Conservation (phyloP, 1,139 yeast genomes). For the Candida sp. region DNA sequence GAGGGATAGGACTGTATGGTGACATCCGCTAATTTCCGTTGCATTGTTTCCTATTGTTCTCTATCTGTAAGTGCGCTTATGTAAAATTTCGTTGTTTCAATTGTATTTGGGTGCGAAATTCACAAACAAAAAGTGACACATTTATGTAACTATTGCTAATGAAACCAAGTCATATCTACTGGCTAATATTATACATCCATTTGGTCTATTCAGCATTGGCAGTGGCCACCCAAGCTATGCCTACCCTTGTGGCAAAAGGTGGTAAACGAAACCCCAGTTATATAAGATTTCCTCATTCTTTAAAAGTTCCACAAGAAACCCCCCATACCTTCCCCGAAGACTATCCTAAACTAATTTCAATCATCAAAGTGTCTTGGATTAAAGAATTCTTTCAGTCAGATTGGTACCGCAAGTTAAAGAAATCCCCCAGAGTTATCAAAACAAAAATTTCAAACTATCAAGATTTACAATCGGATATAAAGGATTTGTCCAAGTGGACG, state of each 20-base stretch:
- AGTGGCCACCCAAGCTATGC: not conserved
- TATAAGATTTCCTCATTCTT: not conserved
- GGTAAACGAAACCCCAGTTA: not conserved
- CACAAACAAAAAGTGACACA: not conserved
- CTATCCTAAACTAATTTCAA: not conserved
- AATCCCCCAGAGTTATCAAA: not conserved
- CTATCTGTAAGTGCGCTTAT: too few relatives aligned
- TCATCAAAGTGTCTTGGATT: not conserved
- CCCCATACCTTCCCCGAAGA: not conserved
- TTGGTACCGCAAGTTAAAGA: slow-evolving; percentile 6
- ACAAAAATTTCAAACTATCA: not conserved
- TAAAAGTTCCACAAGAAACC: not conserved
- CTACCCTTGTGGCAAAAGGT: not conserved
- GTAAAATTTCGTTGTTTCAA: not conserved
- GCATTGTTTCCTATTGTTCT: not conserved
- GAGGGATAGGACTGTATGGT: not conserved
- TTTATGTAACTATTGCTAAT: not conserved
- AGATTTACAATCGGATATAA: not conserved
- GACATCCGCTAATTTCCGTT: not conserved
- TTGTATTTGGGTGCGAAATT: not conserved
- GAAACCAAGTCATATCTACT: not conserved
- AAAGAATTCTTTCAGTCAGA: not conserved
- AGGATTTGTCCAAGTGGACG: not conserved
- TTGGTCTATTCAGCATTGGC: not conserved
- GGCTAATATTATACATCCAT: not conserved